Base-by-base conservation (phyloP, 2,329 filamentous ascomycete genomes). In the Pseudogymnoascus sp. region DNA sequence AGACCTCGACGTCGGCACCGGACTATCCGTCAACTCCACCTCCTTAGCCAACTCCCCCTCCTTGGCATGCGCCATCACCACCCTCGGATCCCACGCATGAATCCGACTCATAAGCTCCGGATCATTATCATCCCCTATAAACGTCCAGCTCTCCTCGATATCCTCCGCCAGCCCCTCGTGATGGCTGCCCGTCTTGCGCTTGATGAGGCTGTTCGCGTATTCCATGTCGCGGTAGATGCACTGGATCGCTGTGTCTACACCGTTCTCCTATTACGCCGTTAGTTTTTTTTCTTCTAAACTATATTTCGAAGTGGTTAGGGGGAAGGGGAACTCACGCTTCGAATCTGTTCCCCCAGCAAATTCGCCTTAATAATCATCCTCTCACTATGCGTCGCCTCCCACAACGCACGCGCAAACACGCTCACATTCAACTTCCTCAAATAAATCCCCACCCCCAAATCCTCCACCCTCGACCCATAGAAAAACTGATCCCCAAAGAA, bases 401-500 rank as follows among this genome's bases (percentile, higher is more conserved):
- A 97, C 6, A 99, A 77, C 0, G 93, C 92, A 63, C 90, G 82
- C 13, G 91, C 89, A 68, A 99, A 93, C 38, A 88, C 84, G 66
- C 85, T 89, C n/a, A 90, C 88, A 21, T 94, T 95, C 78, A 96
- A 85, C 74, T 91, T 94, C 78, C 89, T 92, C 69, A 99, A 80
- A 71, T 88, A 91, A 17, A 96, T 87, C 0, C 94, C 94, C 2
- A 97, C 94, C 0, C 94, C 93, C 5, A 99, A 80, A 70, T 97
- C 93, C 73, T 97, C 92, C 1, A 97, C 89, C 3, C 94, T 84
- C 31, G 82, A 84, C 5, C 92, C 94, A 69, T 96, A 97, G 79
- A 99, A 99, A 80, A 89, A 97, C 72, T 99, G 94, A 70, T 99
- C 94, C 4, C 94, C 94, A 71, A 99, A 99, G 79, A 97, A 99